Conservation (phyloP, 2,329 filamentous ascomycete genomes). For the Phyllosticta citriasiana region DNA sequence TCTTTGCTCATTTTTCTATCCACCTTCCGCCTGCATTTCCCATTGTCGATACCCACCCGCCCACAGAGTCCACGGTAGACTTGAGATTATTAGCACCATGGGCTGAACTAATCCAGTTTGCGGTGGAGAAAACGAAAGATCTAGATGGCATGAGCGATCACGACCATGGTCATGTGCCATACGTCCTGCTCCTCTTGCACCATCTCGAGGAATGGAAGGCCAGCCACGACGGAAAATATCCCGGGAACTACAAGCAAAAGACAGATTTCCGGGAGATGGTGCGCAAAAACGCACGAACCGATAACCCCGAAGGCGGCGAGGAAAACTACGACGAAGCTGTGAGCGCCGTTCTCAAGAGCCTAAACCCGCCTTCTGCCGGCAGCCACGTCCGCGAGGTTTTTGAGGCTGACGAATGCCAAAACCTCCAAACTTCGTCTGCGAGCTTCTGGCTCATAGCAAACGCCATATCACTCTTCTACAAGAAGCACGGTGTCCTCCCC, state of each 20-base stretch:
- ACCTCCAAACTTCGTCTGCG: constrained; percentile 39
- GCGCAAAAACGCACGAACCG: constrained; percentile 53
- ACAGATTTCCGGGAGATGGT: constrained; percentile 67
- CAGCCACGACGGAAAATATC: constrained; percentile 56
- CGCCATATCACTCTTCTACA: constrained; percentile 68
- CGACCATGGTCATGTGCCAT: constrained; percentile 86
- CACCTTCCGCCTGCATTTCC: constrained; percentile 71
- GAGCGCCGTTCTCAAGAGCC: constrained; percentile 76
- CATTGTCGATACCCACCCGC: constrained; percentile 91
- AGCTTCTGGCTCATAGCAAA: constrained; percentile 84
- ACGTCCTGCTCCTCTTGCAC: constrained; percentile 71
- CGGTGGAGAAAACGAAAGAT: constrained; percentile 53
- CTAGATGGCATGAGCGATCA: constrained; percentile 64
- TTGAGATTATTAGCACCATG: constrained; percentile 77
- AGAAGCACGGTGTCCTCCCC: constrained; percentile 62
- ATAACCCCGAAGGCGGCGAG: constrained; percentile 76
- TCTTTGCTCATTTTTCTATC: constrained; percentile 83
- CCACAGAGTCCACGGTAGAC: constrained; percentile 74
- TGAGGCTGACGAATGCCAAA: constrained; percentile 51
- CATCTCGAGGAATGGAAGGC: constrained; percentile 75
- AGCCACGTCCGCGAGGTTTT: constrained; percentile 69
- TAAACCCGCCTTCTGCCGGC: constrained; percentile 59
- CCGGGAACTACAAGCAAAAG: constrained; percentile 75
- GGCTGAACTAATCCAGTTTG: constrained; percentile 66
- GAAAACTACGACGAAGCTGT: constrained; percentile 96